phyloP scores from a whole-genome alignment of 2,329 filamentous ascomycete species.

The Shiraia bambusicola region DNA sequence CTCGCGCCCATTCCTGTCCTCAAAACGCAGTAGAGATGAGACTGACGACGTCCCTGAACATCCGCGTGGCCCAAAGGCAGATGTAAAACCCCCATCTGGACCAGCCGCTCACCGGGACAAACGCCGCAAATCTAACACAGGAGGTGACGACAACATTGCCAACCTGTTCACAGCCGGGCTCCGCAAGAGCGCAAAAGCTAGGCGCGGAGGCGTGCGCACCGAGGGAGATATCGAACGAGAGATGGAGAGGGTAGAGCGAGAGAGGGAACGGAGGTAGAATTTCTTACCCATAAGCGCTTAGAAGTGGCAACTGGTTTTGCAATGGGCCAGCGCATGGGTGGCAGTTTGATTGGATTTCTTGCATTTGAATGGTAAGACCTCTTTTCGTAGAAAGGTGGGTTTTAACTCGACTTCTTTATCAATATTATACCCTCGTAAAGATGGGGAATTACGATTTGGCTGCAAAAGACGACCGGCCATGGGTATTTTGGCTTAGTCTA shows the following conservation, averaged over 20 bases:
- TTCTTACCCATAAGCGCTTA: background rate
- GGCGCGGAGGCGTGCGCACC: conserved; percentile 36
- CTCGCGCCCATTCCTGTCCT: conserved; percentile 19
- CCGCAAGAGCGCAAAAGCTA: conserved; percentile 32
- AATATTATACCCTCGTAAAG: conserved; percentile 13
- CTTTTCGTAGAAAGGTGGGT: too few relatives aligned
- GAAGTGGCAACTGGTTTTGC: background rate
- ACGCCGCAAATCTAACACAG: conserved; percentile 27
- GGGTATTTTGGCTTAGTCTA: conserved; percentile 5
- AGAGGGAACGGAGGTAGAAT: conserved; percentile 27
- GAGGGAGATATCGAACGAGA: conserved; percentile 38
- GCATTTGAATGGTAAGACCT: background rate
- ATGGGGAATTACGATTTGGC: background rate
- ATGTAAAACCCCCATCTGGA: conserved; percentile 29
- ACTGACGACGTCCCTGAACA: conserved; percentile 13
- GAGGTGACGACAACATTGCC: conserved; percentile 29
- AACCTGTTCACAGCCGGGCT: conserved; percentile 33
- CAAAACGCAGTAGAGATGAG: conserved; percentile 35
- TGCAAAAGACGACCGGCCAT: background rate
- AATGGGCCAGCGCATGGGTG: background rate
- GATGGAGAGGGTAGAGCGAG: conserved; percentile 35
- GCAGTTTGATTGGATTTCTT: background rate
- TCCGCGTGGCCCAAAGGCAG: conserved; percentile 14
- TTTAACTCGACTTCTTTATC: conserved; percentile 16
- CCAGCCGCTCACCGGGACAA: conserved; percentile 36